phyloP scores from a whole-genome alignment of 2,329 filamentous ascomycete genomes.

The Ophiostoma sp. region DNA sequence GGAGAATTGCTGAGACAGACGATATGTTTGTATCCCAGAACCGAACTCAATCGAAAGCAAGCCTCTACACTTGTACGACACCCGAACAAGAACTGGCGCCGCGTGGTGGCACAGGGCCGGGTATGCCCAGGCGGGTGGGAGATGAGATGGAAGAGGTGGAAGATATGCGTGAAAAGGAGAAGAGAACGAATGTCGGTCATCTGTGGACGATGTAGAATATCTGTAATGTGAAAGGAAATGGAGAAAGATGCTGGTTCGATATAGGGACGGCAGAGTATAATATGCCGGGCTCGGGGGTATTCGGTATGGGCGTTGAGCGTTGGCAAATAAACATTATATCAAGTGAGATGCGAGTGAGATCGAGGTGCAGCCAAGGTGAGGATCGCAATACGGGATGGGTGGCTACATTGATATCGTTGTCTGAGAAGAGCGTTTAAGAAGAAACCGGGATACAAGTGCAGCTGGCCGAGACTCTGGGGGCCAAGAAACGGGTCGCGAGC shows the following conservation, averaged over 20 bases:
- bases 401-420: background rate
- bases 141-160: background rate
- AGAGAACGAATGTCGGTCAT: background rate
- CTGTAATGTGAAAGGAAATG: background rate
- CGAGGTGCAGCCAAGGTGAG: background rate
- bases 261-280: background rate
- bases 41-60: too few relatives aligned
- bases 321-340: too few relatives aligned
- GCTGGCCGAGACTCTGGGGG: background rate
- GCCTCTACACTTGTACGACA: background rate
- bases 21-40: too few relatives aligned
- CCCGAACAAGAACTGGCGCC: background rate
- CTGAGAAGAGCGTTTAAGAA: background rate
- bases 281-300: background rate
- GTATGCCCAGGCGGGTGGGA: background rate
- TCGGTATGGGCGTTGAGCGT: background rate
- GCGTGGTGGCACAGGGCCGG: background rate
- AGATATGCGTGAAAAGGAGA: background rate
- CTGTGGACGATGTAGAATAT: background rate
- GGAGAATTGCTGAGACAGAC: background rate
- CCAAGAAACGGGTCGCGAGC: background rate
- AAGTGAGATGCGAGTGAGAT: background rate
- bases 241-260: background rate
- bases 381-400: background rate
- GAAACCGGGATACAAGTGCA: constrained; percentile 3